Base-by-base conservation (phyloP, 2,329 filamentous ascomycete species). In the Fusarium foetens region DNA sequence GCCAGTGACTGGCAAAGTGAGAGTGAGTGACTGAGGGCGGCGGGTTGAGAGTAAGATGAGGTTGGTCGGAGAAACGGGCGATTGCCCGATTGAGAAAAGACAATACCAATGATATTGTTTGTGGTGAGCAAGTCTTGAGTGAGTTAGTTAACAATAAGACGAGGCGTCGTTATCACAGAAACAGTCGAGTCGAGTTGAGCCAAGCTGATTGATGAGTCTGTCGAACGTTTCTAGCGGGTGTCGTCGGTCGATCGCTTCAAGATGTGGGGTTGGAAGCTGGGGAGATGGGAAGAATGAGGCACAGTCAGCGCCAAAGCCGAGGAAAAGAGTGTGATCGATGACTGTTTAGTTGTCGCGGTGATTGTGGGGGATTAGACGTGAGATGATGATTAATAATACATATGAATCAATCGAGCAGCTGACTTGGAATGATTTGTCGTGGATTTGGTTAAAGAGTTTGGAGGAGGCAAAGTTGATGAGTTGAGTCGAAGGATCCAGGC, bases 191-290 rank as follows among this genome's bases (percentile, higher is more conserved):
- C 53, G 57, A 65, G 41, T 35, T 58, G 60, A 25, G 38, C 62
- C 46, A 38, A 45, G 51, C 27, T 48, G 53, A n/a, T n/a, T 27
- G 35, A 53, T n/a, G 23, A 65, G 43, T 64, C 31, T 62, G 54
- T 52, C 53, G 41, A 43, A 25, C 62, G 46, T 71, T 57, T 53
- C 55, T 66, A 52, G 58, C 51, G 51, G 65, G 53, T 66, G 59
- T 73, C 54, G 57, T 71, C 62, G 70, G 70, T 45, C 58, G 66
- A 73, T 73, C 54, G 55, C 49, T 53, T 73, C 53, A 41, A 53
- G 46, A 61, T 66, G 58, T 68, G 66, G 63, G 68, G 63, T 71
- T 64, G 66, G 69, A 65, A 74, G 68, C 66, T 66, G 58, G 59
- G 53, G 25, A 49, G 43, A 46, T 57, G 54, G 59, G 51, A 41